Conservation (phyloP, 345 rosid genomes). For the Dovyalis caffra region DNA sequence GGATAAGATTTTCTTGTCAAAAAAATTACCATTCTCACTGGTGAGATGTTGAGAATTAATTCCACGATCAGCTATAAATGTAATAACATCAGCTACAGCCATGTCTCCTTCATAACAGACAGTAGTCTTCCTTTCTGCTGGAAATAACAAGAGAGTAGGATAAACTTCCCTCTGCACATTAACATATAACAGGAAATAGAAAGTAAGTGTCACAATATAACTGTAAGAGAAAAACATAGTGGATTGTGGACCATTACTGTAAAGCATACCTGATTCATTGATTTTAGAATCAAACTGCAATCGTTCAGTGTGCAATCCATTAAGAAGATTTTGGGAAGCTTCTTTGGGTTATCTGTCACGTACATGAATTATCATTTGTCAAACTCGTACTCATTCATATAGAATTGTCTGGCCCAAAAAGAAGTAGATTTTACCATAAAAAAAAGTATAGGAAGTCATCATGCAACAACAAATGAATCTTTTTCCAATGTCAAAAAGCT, state of each 20-base stretch:
- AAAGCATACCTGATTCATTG: constrained; percentile 56
- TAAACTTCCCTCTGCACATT: constrained; percentile 74
- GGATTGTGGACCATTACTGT: constrained; percentile 2
- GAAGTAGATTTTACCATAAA: background rate
- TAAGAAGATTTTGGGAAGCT: constrained; percentile 62
- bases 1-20: background rate
- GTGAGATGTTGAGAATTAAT: constrained; percentile 51
- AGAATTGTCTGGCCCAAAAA: background rate
- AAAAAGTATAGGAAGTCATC: too few relatives aligned
- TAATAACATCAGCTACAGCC: constrained; percentile 60
- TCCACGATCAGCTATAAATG: constrained; percentile 67
- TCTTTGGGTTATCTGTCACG: constrained; percentile 43
- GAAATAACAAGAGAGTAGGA: constrained; percentile 81
- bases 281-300: constrained; percentile 69
- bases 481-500: too few relatives aligned
- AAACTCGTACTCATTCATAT: background rate
- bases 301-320: constrained; percentile 94
- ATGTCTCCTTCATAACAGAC: constrained; percentile 64
- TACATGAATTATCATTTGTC: constrained; percentile 6
- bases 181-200: constrained; percentile 5
- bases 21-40: constrained; percentile 50
- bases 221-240: background rate
- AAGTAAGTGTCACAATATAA: background rate
- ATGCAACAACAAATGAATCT: too few relatives aligned
- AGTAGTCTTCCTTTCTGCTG: constrained; percentile 58